Evolutionary conservation across 768 basidiomycete species (phyloP).

Genomic region (Inosperma sp.): DNA sequence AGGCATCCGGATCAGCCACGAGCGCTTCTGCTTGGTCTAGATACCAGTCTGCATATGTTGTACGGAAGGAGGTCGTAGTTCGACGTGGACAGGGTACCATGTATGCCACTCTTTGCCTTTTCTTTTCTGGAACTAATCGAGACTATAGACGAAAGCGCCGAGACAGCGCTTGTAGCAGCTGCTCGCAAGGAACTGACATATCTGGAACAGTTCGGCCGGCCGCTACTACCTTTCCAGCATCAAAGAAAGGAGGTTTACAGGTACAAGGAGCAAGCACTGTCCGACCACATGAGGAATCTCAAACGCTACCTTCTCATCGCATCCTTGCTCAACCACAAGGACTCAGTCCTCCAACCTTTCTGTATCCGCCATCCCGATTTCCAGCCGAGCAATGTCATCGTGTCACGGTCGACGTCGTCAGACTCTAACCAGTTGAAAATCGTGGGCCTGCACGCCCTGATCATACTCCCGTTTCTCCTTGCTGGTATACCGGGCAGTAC

Average conservation of each 20-base stretch:
- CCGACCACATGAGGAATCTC: conserved; percentile 46
- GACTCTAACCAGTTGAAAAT: conserved; percentile 38
- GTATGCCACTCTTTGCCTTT: conserved; percentile 38
- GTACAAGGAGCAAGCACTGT: conserved; percentile 40
- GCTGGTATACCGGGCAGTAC: conserved; percentile 46
- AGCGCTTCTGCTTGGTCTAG: conserved; percentile 46
- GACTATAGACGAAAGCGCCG: conserved; percentile 39
- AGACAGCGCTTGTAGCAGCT: conserved; percentile 39
- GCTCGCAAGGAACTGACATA: conserved; percentile 48
- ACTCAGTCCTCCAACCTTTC: conserved; percentile 38
- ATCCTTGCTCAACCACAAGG: conserved; percentile 42
- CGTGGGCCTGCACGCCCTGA: conserved; percentile 45
- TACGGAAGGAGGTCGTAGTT: conserved; percentile 47
- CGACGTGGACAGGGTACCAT: conserved; percentile 47
- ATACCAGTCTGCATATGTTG: conserved; percentile 41
- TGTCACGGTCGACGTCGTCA: conserved; percentile 41
- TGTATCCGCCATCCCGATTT: conserved; percentile 52
- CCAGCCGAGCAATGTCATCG: conserved; percentile 46
- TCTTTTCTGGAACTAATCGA: conserved; percentile 27
- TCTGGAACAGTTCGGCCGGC: conserved; percentile 44
- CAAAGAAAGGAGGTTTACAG: conserved; percentile 41
- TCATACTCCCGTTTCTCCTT: conserved; percentile 50
- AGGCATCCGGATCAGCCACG: conserved; percentile 36
- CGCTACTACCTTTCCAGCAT: conserved; percentile 40
- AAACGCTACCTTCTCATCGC: conserved; percentile 44